Evolutionary conservation across 257 asterid genomes (phyloP), one percentile per base, ranked within the genome.

Genomic region (Ilex asprella): DNA sequence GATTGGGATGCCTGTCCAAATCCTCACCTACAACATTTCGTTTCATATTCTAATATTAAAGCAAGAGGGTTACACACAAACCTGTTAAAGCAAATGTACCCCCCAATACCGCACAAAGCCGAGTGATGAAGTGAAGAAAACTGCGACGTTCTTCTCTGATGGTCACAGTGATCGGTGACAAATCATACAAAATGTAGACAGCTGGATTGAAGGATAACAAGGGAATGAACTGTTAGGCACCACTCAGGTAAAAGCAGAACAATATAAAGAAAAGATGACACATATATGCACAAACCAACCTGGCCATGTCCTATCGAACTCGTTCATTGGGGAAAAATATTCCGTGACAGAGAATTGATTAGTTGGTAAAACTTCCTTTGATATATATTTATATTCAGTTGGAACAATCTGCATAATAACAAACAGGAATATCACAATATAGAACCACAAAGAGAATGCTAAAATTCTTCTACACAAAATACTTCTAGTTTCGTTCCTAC

Each of bases 41-140:
- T 67, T 16, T 6, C 52, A 59, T 43, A 65, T 54, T 35, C 63
- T 56, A 51, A 66, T n/a, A 21, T 21, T 21, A 21, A 21, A 21
- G 27, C 1, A 21, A 57, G 43, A 16, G 57, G 31, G 63, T 16
- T 64, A 57, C 55, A 61, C 46, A 69, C 82, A 27, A 65, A 93
- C 99, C 99, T 83, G 99, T 86, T 66, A 93, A 64, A 72, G 99
- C 99, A 76, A 93, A 93, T 67, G 99, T 93, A 59, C 99, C 99
- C 62, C 99, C 99, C 52, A 93, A 80, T 68, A 93, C 96, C 12
- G 99, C 99, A 80, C 91, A 93, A 53, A 93, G 90, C 56, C 99
- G 97, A 29, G 99, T 93, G 65, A 93, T 74, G 79, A 93, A 93
- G 84, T 93, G 99, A 70, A 89, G 96, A 76, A 93, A 93, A 82